phyloP scores from a whole-genome alignment of 257 asterid genomes.

The Lavandula angustifolia region DNA sequence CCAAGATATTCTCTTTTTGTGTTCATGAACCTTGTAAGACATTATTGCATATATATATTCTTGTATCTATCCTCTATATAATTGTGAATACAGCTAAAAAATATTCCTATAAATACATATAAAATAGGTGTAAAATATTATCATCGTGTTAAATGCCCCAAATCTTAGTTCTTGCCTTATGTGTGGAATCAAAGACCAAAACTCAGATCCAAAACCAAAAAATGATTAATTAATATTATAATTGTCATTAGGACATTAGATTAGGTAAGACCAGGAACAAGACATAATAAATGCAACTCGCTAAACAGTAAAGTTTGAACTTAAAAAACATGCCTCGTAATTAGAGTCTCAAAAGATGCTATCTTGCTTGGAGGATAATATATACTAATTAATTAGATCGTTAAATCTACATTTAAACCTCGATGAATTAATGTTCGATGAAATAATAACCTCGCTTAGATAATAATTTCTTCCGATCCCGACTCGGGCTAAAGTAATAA shows the following conservation, averaged over 20 bases:
- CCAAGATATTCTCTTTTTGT: background rate
- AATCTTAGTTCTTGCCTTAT: slow-evolving; percentile 1
- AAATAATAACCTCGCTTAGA: too few relatives aligned
- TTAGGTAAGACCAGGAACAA: slow-evolving; percentile 13
- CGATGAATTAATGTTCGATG: too few relatives aligned
- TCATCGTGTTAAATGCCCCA: background rate
- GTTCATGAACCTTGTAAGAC: slow-evolving; percentile 19
- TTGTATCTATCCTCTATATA: background rate
- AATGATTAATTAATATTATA: background rate
- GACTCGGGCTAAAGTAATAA: too few relatives aligned
- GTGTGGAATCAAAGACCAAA: background rate
- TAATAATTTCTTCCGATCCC: too few relatives aligned
- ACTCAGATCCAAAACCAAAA: background rate
- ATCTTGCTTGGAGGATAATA: slow-evolving; percentile 3
- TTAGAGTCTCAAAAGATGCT: slow-evolving; percentile 35
- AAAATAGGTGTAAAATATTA: background rate
- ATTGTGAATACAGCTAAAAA: slow-evolving; percentile 13
- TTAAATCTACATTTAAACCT: slow-evolving; percentile 7
- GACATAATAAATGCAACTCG: slow-evolving; percentile 16
- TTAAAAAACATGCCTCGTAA: slow-evolving; percentile 5
- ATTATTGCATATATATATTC: background rate
- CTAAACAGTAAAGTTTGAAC: slow-evolving; percentile 19
- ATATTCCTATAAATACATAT: background rate
- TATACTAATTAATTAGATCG: background rate
- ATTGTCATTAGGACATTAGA: background rate